A percentile compares a stretch with the other conserved stretches of the same genome.
Evolutionary conservation across 2,329 filamentous ascomycete genomes (phyloP).

Genomic region (Trichoderma hamatum): DNA sequence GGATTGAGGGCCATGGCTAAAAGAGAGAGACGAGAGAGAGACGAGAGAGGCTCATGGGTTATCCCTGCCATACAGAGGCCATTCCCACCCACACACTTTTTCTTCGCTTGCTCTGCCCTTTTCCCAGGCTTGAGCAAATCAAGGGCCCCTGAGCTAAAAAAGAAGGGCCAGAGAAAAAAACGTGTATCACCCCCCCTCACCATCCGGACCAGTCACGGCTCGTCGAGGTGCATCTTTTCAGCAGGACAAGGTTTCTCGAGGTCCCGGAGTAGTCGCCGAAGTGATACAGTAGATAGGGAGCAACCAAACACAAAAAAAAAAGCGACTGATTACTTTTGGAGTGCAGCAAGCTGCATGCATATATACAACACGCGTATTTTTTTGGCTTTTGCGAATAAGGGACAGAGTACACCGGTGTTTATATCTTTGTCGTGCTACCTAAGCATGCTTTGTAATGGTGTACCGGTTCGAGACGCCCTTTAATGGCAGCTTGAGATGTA

Average conservation of each 20-base stretch:
- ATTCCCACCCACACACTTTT: constrained; percentile 2
- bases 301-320: not conserved
- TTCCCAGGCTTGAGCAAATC: not conserved
- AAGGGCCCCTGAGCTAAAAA: constrained; percentile 17
- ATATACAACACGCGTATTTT: not conserved
- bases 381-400: not conserved
- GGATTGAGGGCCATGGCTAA: not conserved
- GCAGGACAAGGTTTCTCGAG: constrained; percentile 11
- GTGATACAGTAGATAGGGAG: not conserved
- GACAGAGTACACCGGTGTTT: not conserved
- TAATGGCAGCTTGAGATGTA: not conserved
- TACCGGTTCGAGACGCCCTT: not conserved
- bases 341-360: not conserved
- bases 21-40: not conserved
- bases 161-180: not conserved
- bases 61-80: constrained; percentile 20
- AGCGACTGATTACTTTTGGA: not conserved
- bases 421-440: not conserved
- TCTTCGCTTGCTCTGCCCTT: not conserved
- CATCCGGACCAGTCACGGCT: constrained; percentile 10
- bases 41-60: not conserved
- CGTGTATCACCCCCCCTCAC: not conserved
- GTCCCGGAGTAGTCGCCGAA: constrained; percentile 5
- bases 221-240: not conserved
- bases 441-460: not conserved